phyloP scores from a whole-genome alignment of 768 basidiomycete species.

The Agaricus subrufescens region DNA sequence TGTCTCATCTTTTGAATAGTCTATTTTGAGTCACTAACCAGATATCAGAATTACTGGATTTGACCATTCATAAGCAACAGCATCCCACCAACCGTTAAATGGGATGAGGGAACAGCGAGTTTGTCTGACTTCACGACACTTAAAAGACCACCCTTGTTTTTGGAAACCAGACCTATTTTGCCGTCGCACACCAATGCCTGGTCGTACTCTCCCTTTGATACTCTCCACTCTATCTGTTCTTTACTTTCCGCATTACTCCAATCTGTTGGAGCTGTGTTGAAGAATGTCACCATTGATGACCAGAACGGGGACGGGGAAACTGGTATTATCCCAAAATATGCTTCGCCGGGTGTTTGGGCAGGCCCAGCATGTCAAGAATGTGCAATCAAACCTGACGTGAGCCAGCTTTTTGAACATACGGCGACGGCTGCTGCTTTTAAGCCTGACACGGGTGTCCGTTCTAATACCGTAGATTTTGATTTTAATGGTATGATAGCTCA shows the following conservation, averaged over 20 bases:
- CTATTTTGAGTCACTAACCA: too few relatives aligned
- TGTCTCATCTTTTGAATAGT: too few relatives aligned
- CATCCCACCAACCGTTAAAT: too few relatives aligned
- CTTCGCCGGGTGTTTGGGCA: conserved; percentile 22
- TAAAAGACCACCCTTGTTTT: too few relatives aligned
- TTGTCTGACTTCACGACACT: too few relatives aligned
- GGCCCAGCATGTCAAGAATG: conserved; percentile 20
- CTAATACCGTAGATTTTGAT: conserved; percentile 19
- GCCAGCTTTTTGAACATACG: conserved; percentile 20
- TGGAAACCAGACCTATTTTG: too few relatives aligned
- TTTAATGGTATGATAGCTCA: conserved; percentile 20
- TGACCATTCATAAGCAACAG: too few relatives aligned
- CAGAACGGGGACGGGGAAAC: conserved; percentile 26
- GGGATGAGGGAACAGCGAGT: too few relatives aligned
- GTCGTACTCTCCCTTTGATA: not conserved
- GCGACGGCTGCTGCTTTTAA: conserved; percentile 30
- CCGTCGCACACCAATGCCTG: too few relatives aligned
- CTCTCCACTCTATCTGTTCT: not conserved
- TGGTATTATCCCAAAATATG: conserved; percentile 19
- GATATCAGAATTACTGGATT: too few relatives aligned
- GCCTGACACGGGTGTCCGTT: conserved; percentile 17
- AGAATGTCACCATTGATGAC: conserved; percentile 33
- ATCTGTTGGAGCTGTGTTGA: not conserved
- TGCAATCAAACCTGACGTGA: conserved; percentile 17
- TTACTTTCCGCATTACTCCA: not conserved